Evolutionary conservation across 306 rosid species (phyloP), one percentile per base, ranked within the genome.

Genomic region (Vigna radiata): DNA sequence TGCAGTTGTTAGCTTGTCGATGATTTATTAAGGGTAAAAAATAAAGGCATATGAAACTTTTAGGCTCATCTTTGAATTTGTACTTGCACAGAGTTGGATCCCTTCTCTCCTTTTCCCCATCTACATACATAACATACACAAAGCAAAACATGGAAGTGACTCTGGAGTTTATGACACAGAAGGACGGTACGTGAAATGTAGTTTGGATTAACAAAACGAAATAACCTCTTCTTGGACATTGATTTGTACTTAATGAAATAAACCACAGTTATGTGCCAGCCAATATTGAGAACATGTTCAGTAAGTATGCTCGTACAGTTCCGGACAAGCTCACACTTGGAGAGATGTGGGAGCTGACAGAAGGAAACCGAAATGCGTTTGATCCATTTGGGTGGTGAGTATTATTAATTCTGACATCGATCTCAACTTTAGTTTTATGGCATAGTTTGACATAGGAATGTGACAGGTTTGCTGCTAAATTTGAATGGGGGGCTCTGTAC

Each of bases 51-150:
- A 4, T 0, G 37, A 14, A 48, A 1, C 4, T 11, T 36, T 48
- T 48, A 60, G 65, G 25, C 55, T 70, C 21, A 14, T 16, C 37
- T n/a, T 17, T 17, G 55, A 43, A 46, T 64, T 25, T 50, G 56
- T 48, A 17, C 69, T 27, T 54, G 55, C 56, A 29, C 79, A 91
- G 97, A 78, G 77, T 1, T 92, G 96, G 98, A 36, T 88, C 50
- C 97, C 98, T 46, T 94, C 98, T 67, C 93, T 83, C 0, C 86
- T 92, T 49, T 79, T 94, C 44, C 98, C 98, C 0, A 62, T 94
- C 46, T 84, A 94, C 83, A 83, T 94, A 65, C 19, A 69, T 62
- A 92, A 90, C 75, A 82, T 95, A 31, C 97, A 92, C 84, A 90
- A 16, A 76, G 7, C 70, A 47, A 92, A 95, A 85, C 96, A 95